These are phyloP conservation scores for Schwanniomyces pseudopolymorphus DNA, from an alignment of 805 yeast species.

Conservation along the genomic window DNA sequence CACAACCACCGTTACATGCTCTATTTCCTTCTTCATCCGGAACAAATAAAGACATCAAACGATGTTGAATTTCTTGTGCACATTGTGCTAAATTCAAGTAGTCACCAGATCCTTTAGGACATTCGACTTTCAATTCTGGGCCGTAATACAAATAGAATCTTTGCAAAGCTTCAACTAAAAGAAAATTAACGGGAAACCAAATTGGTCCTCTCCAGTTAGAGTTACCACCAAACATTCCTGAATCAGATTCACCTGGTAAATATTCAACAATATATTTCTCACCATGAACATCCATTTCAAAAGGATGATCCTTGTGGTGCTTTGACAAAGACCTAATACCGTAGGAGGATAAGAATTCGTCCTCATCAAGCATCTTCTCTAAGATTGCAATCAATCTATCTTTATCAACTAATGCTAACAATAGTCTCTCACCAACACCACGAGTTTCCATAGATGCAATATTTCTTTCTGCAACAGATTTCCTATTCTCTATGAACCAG, in stretches of 20 bases:
- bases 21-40: constrained; percentile 66
- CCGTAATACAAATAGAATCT: constrained; percentile 89
- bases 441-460: constrained; percentile 79
- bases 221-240: constrained; percentile 94
- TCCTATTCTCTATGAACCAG: constrained; percentile 77
- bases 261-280: constrained; percentile 67
- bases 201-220: constrained; percentile 98
- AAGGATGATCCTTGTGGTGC: constrained; percentile 81
- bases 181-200: constrained; percentile 91
- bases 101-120: constrained; percentile 83
- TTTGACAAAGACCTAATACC: constrained; percentile 90
- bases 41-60: constrained; percentile 74
- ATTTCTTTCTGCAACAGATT: constrained; percentile 71
- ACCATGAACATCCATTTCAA: constrained; percentile 80
- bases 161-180: constrained; percentile 82
- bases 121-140: constrained; percentile 77
- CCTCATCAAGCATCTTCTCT: constrained; percentile 79
- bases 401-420: constrained; percentile 76
- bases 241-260: constrained; percentile 85
- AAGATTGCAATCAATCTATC: constrained; percentile 76
- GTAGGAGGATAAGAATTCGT: constrained; percentile 78
- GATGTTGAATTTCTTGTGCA: constrained; percentile 86
- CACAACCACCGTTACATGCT: constrained; percentile 75
- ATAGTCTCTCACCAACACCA: constrained; percentile 80
- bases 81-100: constrained; percentile 79